These are phyloP conservation scores for Fraxinus velutina DNA, from an alignment of 305 asterid genomes.

Conservation along the genomic window DNA sequence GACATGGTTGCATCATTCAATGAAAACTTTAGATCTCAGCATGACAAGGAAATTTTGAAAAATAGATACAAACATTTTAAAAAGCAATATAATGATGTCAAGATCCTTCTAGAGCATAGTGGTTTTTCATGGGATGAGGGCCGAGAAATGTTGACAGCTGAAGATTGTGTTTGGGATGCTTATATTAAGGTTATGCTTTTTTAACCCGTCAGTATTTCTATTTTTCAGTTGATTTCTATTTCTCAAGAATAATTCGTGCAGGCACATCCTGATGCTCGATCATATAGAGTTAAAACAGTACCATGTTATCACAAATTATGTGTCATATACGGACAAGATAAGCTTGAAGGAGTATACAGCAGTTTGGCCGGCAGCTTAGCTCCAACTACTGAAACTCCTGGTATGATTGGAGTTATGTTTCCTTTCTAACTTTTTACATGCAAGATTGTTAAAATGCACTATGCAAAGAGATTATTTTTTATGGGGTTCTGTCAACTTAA, in stretches of 20 bases:
- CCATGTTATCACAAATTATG: conserved; percentile 40
- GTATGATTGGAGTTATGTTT: not conserved
- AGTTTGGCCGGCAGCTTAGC: conserved; percentile 17
- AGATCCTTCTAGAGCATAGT: conserved; percentile 27
- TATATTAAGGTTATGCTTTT: conserved; percentile 31
- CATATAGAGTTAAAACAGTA: conserved; percentile 40
- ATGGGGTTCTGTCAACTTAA: not conserved
- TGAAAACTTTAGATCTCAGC: conserved; percentile 32
- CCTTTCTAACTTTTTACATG: not conserved
- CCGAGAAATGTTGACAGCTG: conserved; percentile 43
- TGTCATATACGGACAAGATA: conserved; percentile 35
- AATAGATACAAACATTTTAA: conserved; percentile 47
- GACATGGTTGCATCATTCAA: conserved; percentile 43
- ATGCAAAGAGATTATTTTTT: not conserved
- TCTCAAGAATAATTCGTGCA: conserved; percentile 23
- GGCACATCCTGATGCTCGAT: conserved; percentile 42
- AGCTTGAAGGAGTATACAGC: conserved; percentile 28
- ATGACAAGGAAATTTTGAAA: conserved; percentile 42
- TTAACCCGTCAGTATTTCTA: not conserved
- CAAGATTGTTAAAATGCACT: not conserved
- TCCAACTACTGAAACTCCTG: conserved; percentile 23
- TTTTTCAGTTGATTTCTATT: not conserved
- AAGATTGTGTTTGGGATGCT: conserved; percentile 45
- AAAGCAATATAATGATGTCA: conserved; percentile 44
- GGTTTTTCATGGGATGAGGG: conserved; percentile 47